phyloP scores from a whole-genome alignment of 1,139 yeast genomes.

The Eremothecium sinecaudum region DNA sequence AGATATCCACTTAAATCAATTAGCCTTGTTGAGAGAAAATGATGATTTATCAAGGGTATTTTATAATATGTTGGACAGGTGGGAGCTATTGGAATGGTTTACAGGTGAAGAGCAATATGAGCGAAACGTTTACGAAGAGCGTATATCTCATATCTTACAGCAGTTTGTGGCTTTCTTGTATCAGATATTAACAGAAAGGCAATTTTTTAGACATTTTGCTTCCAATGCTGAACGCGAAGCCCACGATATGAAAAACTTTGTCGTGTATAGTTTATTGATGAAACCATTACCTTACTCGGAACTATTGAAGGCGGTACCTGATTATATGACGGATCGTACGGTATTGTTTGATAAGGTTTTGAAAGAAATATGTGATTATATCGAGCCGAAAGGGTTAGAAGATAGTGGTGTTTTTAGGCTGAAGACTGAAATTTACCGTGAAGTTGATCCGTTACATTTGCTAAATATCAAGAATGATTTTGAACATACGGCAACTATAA shows the following conservation, averaged over 20 bases:
- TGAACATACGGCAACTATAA: conserved; percentile 36
- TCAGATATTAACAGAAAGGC: conserved; percentile 47
- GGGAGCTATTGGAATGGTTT: conserved; percentile 53
- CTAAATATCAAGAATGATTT: conserved; percentile 31
- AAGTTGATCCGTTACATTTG: conserved; percentile 34
- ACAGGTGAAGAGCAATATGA: conserved; percentile 32
- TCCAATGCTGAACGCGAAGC: conserved; percentile 26
- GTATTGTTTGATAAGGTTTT: conserved; percentile 34
- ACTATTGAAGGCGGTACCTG: conserved; percentile 35
- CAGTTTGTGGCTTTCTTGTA: conserved; percentile 49
- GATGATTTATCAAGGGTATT: conserved; percentile 36
- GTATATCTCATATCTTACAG: conserved; percentile 42
- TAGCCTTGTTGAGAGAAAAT: conserved; percentile 40
- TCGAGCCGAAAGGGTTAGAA: conserved; percentile 45
- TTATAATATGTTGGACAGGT: conserved; percentile 47
- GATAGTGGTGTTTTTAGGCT: conserved; percentile 50
- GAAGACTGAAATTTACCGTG: conserved; percentile 38
- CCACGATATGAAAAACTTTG: conserved; percentile 32
- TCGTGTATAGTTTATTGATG: conserved; percentile 42
- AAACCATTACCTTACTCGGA: conserved; percentile 49
- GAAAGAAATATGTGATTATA: conserved; percentile 40
- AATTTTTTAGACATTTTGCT: conserved; percentile 34
- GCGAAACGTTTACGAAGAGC: conserved; percentile 50
- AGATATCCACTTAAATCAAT: conserved; percentile 53
- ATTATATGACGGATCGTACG: conserved; percentile 32